These are phyloP conservation scores for Pseudogymnoascus sp. DNA, from an alignment of 2,329 filamentous ascomycete genomes.

Conservation along the genomic window DNA sequence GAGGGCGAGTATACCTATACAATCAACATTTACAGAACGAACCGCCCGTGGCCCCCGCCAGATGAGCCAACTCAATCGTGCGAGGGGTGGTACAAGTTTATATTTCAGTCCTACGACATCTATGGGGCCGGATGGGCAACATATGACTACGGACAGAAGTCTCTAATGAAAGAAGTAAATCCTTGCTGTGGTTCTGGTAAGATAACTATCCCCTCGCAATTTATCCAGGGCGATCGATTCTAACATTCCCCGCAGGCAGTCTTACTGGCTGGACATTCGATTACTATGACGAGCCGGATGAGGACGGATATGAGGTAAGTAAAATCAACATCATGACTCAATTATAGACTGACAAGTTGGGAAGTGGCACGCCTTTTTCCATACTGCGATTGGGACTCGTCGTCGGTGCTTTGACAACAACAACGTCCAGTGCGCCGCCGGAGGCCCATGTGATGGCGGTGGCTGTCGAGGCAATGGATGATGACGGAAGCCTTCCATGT, in stretches of 20 bases:
- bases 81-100: conserved; percentile 20
- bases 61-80: conserved; percentile 20
- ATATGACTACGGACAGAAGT: conserved; percentile 24
- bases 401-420: conserved; percentile 16
- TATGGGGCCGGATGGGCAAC: conserved; percentile 25
- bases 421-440: conserved; percentile 15
- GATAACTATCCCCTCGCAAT: background rate
- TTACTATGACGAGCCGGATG: conserved; percentile 19
- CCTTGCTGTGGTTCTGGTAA: conserved; percentile 19
- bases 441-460: conserved; percentile 14
- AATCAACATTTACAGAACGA: conserved; percentile 18
- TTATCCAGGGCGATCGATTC: background rate
- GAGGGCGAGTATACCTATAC: conserved; percentile 24
- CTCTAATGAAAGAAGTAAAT: conserved; percentile 19
- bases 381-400: conserved; percentile 16
- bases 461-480: conserved; percentile 16
- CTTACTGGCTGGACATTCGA: conserved; percentile 25
- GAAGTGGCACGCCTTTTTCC: conserved; percentile 15
- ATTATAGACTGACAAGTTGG: background rate
- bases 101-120: conserved; percentile 20
- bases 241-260: conserved; percentile 12
- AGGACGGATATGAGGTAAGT: conserved; percentile 16
- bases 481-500: background rate
- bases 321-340: background rate
- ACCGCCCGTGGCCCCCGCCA: conserved; percentile 24